A percentile compares a stretch with the other conserved stretches of the same genome.
These are phyloP conservation scores for Effrenium voratum DNA, from an alignment of 73 alveolate genomes.

Conservation along the genomic window DNA sequence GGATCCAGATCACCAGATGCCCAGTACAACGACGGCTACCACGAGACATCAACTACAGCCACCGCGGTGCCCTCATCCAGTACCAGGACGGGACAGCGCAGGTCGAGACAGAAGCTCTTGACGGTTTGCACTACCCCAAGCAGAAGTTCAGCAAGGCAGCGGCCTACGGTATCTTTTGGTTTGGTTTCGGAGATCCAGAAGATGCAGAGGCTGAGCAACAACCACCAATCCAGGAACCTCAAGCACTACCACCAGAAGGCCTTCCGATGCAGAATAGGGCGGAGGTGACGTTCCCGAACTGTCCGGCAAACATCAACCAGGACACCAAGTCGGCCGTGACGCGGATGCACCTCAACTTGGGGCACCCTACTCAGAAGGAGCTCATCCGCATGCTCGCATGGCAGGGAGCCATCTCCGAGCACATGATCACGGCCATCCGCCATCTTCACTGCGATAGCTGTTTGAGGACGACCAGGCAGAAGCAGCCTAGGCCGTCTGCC, in stretches of 20 bases:
- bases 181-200: not conserved
- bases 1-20: not conserved
- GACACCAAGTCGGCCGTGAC: not conserved
- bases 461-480: not conserved
- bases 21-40: not conserved
- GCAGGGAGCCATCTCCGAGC: not conserved
- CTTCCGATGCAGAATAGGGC: too few species aligned
- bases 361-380: not conserved
- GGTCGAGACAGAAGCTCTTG: not conserved
- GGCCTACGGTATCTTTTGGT: not conserved
- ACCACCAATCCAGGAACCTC: too few species aligned
- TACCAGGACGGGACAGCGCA: not conserved
- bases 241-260: too few species aligned
- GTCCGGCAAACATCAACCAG: not conserved
- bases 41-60: not conserved
- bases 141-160: not conserved
- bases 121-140: not conserved
- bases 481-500: not conserved
- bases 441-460: not conserved
- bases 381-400: not conserved
- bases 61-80: not conserved
- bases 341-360: not conserved
- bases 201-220: not conserved
- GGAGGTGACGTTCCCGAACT: not conserved
- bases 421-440: not conserved